Evolutionary conservation across 2,329 filamentous ascomycete genomes (phyloP), one percentile per base, ranked within the genome.

Genomic region (Aspergillus quadrilineatus): DNA sequence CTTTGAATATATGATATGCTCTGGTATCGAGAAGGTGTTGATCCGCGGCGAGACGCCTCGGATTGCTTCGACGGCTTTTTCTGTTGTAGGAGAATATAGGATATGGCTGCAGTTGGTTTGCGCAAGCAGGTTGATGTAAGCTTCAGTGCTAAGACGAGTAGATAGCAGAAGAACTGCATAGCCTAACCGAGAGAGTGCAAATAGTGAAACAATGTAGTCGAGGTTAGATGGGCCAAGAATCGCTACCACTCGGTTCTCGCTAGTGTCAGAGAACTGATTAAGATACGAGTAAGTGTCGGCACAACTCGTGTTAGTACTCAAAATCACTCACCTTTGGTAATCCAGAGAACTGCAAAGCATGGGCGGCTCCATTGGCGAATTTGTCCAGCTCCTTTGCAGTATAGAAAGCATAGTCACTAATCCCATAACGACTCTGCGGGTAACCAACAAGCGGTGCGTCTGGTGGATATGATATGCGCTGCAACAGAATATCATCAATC

Each of bases 161-260:
- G 82, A 85, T 1, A 86, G 70, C 30, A 84, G 77, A 1, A 86
- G 69, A 1, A 79, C 74, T 0, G 82, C 79, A 68, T 82, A 82
- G 9, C 84, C 84, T 5, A 86, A 70, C 51, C 82, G 78, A 36
- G 77, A 79, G 30, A 86, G 65, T 0, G 81, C 83, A 45, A 85
- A 75, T 43, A 81, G 72, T 1, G 82, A 79, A 43, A 85, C 69
- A 42, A 84, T 72, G 53, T 82, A 82, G 55, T 84, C 80, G 10
- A 86, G 70, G 60, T 80, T 80, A 1, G 82, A 84, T 2, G 76
- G 73, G 3, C 78, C 80, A 0, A 85, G 71, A n/a, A 85, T 66
- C 1, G 77, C 82, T 22, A 85, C 74, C 0, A 80, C 77, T n/a
- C 55, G 49, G 37, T 53, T 57, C 15, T 44, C 43, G 9, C 32